phyloP scores from a whole-genome alignment of 208 protist genomes.

The Naegleria lovaniensis region DNA sequence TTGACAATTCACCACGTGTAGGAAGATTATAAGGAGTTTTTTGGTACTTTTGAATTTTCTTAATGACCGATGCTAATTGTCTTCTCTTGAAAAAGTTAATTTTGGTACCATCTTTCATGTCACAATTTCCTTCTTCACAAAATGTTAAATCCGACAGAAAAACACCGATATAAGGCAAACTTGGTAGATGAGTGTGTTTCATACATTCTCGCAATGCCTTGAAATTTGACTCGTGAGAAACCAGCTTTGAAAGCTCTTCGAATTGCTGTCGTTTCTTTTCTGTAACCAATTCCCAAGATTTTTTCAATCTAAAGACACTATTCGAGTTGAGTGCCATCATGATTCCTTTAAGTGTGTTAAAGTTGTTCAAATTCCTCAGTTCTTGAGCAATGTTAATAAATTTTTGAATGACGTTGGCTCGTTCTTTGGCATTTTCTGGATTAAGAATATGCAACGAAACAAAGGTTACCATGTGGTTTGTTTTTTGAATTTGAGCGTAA shows the following conservation, averaged over 20 bases:
- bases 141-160: constrained; percentile 55
- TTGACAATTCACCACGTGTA: too few relatives aligned
- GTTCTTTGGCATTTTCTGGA: background rate
- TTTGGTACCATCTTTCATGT: background rate
- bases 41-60: background rate
- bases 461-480: background rate
- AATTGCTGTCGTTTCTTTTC: background rate
- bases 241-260: background rate
- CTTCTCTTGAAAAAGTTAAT: background rate
- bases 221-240: background rate
- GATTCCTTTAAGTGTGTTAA: background rate
- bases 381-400: background rate
- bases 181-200: background rate
- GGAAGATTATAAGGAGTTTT: background rate
- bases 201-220: background rate
- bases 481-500: background rate
- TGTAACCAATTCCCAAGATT: background rate
- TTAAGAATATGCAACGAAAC: background rate
- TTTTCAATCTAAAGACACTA: constrained; percentile 1
- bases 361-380: background rate
- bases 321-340: background rate
- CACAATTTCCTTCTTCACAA: constrained; percentile 52
- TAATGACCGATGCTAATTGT: background rate
- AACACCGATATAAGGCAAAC: constrained; percentile 52
- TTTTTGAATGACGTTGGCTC: background rate